Conservation (phyloP, 345 rosid genomes). For the Syzygium aqueum region DNA sequence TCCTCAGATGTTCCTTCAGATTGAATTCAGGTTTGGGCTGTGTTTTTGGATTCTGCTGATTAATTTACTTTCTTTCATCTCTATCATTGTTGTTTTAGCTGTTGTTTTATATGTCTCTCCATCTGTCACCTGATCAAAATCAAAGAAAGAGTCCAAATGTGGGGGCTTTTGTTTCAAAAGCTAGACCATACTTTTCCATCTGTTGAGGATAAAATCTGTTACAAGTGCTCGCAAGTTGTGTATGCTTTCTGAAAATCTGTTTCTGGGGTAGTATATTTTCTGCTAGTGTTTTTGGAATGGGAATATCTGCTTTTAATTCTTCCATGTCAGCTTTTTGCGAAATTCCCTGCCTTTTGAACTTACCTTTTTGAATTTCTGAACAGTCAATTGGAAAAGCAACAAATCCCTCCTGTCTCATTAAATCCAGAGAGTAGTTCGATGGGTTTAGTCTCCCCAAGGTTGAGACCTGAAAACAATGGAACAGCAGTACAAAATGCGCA, state of each 20-base stretch:
- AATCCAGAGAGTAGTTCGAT: slow-evolving; percentile 53
- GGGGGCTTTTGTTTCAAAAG: background rate
- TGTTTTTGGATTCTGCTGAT: background rate
- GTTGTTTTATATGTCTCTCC: background rate
- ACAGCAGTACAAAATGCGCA: slow-evolving; percentile 33
- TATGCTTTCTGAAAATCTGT: background rate
- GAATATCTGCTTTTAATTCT: background rate
- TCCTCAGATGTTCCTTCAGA: slow-evolving; percentile 36
- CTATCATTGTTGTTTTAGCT: background rate
- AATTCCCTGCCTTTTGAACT: slow-evolving; percentile 2
- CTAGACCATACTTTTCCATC: background rate
- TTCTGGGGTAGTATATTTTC: background rate
- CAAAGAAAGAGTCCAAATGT: background rate
- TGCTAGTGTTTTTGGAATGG: background rate
- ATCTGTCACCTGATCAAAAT: background rate
- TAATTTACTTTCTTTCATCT: background rate
- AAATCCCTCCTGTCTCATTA: slow-evolving; percentile 26
- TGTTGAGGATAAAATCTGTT: background rate
- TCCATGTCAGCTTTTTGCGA: background rate
- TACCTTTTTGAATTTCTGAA: background rate
- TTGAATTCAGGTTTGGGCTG: slow-evolving; percentile 34
- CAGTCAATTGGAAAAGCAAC: slow-evolving; percentile 49
- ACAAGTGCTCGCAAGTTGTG: background rate
- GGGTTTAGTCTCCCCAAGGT: slow-evolving; percentile 63
- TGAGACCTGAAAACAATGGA: slow-evolving; percentile 32